Evolutionary conservation across 2,329 filamentous ascomycete genomes (phyloP).

Genomic region (Ascochyta fabae): DNA sequence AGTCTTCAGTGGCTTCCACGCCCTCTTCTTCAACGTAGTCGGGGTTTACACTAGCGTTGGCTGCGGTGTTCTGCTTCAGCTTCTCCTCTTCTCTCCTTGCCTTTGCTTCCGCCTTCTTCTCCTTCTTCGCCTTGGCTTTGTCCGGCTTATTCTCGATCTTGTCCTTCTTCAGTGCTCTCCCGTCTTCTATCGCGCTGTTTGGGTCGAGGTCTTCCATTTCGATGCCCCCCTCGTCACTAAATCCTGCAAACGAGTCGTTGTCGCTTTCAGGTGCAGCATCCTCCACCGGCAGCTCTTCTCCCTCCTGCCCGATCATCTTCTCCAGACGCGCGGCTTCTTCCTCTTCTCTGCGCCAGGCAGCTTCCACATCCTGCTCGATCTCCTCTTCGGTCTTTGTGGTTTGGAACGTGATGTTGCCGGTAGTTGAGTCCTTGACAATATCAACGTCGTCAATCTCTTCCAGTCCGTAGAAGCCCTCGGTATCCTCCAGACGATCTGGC

Average conservation of each 20-base stretch:
- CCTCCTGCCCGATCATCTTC: slow-evolving; percentile 28
- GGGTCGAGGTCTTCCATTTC: slow-evolving; percentile 14
- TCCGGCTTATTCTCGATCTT: slow-evolving; percentile 15
- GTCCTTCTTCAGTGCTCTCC: slow-evolving; percentile 17
- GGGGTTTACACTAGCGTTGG: slow-evolving; percentile 21
- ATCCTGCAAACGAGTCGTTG: slow-evolving; percentile 38
- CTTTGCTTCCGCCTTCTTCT: slow-evolving; percentile 24
- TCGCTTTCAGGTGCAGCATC: slow-evolving; percentile 49
- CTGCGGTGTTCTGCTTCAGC: slow-evolving; percentile 14
- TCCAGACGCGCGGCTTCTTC: slow-evolving; percentile 30
- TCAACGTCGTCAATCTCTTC: slow-evolving; percentile 94
- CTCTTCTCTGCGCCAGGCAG: slow-evolving; percentile 30
- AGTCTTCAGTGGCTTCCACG: slow-evolving; percentile 30
- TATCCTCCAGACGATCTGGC: slow-evolving; percentile 81
- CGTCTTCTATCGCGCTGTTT: slow-evolving; percentile 33
- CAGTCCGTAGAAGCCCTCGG: slow-evolving; percentile 90
- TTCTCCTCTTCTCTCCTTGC: slow-evolving; percentile 25
- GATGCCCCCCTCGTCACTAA: slow-evolving; percentile 24
- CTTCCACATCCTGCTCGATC: slow-evolving; percentile 31
- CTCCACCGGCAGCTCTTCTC: slow-evolving; percentile 16
- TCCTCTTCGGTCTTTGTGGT: slow-evolving; percentile 40
- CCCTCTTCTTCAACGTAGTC: slow-evolving; percentile 28
- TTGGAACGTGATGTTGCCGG: slow-evolving; percentile 58
- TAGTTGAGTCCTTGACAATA: slow-evolving; percentile 65
- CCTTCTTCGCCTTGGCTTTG: slow-evolving; percentile 25